phyloP scores from a whole-genome alignment of 2,329 filamentous ascomycete species.

The Beauveria asiatica region DNA sequence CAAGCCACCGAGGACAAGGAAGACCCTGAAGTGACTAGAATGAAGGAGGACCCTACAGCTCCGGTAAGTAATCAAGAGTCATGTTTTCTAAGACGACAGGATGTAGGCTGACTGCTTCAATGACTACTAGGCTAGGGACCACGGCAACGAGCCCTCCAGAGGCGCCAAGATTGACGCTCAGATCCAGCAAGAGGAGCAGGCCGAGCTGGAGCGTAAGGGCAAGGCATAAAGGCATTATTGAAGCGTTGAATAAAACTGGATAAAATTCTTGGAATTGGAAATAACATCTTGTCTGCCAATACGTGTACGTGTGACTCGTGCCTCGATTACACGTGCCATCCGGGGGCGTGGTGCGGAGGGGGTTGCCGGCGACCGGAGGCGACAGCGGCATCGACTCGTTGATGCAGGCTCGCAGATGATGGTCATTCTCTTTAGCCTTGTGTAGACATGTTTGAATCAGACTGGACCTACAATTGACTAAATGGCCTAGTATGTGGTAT shows the following conservation, averaged over 20 bases:
- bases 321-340: too few species aligned
- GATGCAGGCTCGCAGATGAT: too few species aligned
- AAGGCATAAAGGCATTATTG: conserved; percentile 5
- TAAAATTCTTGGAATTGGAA: too few species aligned
- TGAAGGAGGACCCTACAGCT: conserved; percentile 47
- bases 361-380: too few species aligned
- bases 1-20: conserved; percentile 17
- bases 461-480: too few species aligned
- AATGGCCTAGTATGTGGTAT: too few species aligned
- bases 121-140: conserved; percentile 39
- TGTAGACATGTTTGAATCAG: too few species aligned
- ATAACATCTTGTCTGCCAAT: too few species aligned
- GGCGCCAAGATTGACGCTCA: conserved; percentile 61
- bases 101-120: not conserved
- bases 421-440: too few species aligned
- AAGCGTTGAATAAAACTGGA: not conserved
- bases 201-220: conserved; percentile 50
- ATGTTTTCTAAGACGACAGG: not conserved
- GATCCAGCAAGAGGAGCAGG: conserved; percentile 55
- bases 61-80: conserved; percentile 28
- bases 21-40: conserved; percentile 23
- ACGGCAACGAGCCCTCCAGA: conserved; percentile 60
- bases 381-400: too few species aligned
- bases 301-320: too few species aligned
- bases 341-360: too few species aligned